Conservation (phyloP, 31 red algal species). For the Porphyra umbilicalis region DNA sequence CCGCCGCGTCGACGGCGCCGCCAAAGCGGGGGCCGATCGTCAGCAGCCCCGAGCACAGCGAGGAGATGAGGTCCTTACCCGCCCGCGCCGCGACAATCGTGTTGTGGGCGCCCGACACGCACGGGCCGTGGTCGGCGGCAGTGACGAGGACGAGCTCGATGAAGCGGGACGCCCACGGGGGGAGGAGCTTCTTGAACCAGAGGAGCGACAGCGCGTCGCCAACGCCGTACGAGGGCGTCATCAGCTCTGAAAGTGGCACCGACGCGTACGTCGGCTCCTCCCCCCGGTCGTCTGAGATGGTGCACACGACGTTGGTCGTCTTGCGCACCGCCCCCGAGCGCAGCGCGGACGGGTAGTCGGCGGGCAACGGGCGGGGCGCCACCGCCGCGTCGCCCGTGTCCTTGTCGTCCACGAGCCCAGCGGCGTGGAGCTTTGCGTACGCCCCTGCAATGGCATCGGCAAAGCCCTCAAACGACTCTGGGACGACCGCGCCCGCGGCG, state of each 20-base stretch:
- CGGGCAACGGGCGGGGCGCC: slow-evolving; percentile 69
- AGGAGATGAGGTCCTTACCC: slow-evolving; percentile 91
- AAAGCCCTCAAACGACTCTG: slow-evolving; percentile 79
- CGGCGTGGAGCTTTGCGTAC: slow-evolving; percentile 45
- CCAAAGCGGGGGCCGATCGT: slow-evolving; percentile 98
- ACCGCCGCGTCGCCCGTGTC: slow-evolving; percentile 37
- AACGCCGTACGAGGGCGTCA: slow-evolving; percentile 57
- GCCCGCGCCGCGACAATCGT: slow-evolving; percentile 94
- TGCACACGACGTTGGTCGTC: slow-evolving; percentile 90
- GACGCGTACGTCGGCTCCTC: slow-evolving; percentile 91
- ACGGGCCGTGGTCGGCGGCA: slow-evolving; percentile 96
- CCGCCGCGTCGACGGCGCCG: slow-evolving; percentile 93
- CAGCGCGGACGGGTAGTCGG: slow-evolving; percentile 72
- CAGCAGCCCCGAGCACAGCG: slow-evolving; percentile 85
- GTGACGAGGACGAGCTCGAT: slow-evolving; percentile 83
- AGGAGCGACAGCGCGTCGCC: slow-evolving; percentile 91
- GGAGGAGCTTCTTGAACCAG: slow-evolving; percentile 98
- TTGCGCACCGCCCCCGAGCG: slow-evolving; percentile 79
- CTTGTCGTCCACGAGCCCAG: slow-evolving; percentile 23
- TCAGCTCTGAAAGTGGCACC: slow-evolving; percentile 78
- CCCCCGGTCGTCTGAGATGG: slow-evolving; percentile 90
- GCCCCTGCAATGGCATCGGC: slow-evolving; percentile 42
- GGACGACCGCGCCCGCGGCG: slow-evolving; percentile 74
- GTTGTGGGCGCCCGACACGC: slow-evolving; percentile 95
- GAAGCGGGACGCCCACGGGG: slow-evolving; percentile 89